These are phyloP conservation scores for Trichophaea hybrida DNA, from an alignment of 2,329 filamentous ascomycete genomes.

Conservation along the genomic window DNA sequence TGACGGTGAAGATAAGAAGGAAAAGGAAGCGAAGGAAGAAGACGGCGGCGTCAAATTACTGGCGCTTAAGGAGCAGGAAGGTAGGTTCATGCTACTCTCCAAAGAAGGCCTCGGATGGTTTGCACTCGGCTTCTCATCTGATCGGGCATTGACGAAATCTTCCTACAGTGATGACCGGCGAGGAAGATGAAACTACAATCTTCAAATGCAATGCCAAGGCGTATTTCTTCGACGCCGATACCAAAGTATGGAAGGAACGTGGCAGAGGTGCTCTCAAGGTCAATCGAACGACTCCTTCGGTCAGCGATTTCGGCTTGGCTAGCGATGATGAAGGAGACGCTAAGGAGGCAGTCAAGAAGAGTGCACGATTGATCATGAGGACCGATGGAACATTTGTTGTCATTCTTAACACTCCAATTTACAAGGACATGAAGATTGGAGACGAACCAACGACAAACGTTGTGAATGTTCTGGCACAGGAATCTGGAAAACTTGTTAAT, in stretches of 20 bases:
- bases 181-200: conserved; percentile 22
- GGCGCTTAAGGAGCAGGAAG: conserved; percentile 17
- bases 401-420: conserved; percentile 19
- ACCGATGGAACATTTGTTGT: conserved; percentile 21
- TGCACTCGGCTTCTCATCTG: not conserved
- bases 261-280: conserved; percentile 23
- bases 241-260: conserved; percentile 22
- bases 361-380: conserved; percentile 21
- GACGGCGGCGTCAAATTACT: conserved; percentile 4
- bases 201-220: conserved; percentile 21
- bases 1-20: conserved; percentile 10
- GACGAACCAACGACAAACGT: not conserved
- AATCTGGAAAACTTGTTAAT: not conserved
- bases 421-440: conserved; percentile 19
- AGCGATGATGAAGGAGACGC: conserved; percentile 5
- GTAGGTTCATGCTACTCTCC: conserved; percentile 8
- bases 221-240: conserved; percentile 20
- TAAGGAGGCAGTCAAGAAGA: conserved; percentile 3
- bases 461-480: not conserved
- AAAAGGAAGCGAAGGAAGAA: conserved; percentile 5
- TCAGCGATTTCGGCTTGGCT: not conserved
- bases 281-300: conserved; percentile 13
- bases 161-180: conserved; percentile 19
- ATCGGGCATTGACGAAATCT: not conserved
- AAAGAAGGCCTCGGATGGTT: not conserved